Evolutionary conservation across 768 basidiomycete genomes (phyloP).

Genomic region (Leccinum obscurum): DNA sequence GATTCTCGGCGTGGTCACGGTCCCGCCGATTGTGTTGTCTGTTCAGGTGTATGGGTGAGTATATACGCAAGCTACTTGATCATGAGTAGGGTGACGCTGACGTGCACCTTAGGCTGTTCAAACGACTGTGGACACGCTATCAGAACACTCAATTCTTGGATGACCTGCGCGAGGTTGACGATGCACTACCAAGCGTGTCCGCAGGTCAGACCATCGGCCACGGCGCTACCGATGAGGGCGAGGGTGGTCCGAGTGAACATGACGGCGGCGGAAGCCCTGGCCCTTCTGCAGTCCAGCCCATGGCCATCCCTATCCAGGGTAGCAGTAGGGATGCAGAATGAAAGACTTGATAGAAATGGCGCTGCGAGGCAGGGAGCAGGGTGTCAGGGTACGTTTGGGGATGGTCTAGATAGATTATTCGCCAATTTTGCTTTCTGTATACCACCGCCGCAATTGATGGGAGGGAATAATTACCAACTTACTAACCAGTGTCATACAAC

Average conservation of each 20-base stretch:
- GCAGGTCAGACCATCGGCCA: not conserved
- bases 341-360: not conserved
- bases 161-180: not conserved
- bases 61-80: not conserved
- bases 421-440: not conserved
- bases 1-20: conserved; percentile 8
- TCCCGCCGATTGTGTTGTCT: conserved; percentile 13
- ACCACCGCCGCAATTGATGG: no score
- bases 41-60: conserved; percentile 13
- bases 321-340: not conserved
- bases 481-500: no score
- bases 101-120: conserved; percentile 1
- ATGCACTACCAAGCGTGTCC: no score
- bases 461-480: no score
- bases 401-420: not conserved
- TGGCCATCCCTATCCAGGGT: not conserved
- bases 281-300: not conserved
- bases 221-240: not conserved
- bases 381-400: not conserved
- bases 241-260: not conserved
- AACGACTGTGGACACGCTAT: not conserved
- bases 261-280: not conserved
- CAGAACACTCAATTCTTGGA: conserved; percentile 9
- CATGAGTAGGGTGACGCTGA: not conserved
- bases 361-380: not conserved